Evolutionary conservation across 345 rosid genomes (phyloP).

Genomic region (Populus tremula): DNA sequence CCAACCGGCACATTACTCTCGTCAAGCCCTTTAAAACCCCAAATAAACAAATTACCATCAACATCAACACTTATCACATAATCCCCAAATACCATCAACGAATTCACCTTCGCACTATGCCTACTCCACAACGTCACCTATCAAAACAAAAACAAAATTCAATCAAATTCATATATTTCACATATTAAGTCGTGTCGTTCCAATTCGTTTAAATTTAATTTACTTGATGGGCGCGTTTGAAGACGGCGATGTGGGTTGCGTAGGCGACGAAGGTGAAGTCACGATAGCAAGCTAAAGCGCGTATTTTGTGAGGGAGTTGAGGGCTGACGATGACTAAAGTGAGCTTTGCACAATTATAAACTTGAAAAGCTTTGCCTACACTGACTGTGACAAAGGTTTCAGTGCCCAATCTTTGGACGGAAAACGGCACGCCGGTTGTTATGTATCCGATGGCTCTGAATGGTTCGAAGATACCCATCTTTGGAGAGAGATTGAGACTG

Average conservation of each 20-base stretch:
- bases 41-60: constrained; percentile 66
- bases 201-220: background rate
- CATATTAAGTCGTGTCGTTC: too few relatives aligned
- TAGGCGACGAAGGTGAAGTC: constrained; percentile 84
- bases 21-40: constrained; percentile 79
- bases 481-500: too few relatives aligned
- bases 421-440: constrained; percentile 73
- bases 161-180: background rate
- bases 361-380: constrained; percentile 90
- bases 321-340: constrained; percentile 76
- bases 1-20: constrained; percentile 60
- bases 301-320: constrained; percentile 78
- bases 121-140: constrained; percentile 87
- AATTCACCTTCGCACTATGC: constrained; percentile 73
- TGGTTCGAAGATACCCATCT: constrained; percentile 76
- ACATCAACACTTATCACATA: constrained; percentile 69
- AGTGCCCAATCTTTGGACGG: constrained; percentile 81
- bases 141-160: background rate
- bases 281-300: constrained; percentile 82
- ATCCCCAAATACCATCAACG: constrained; percentile 76
- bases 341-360: constrained; percentile 89
- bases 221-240: constrained; percentile 86
- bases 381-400: constrained; percentile 90
- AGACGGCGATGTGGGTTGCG: constrained; percentile 66
- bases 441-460: constrained; percentile 89